Base-by-base conservation (phyloP, 1,139 yeast species). In the Geotrichum candidum region DNA sequence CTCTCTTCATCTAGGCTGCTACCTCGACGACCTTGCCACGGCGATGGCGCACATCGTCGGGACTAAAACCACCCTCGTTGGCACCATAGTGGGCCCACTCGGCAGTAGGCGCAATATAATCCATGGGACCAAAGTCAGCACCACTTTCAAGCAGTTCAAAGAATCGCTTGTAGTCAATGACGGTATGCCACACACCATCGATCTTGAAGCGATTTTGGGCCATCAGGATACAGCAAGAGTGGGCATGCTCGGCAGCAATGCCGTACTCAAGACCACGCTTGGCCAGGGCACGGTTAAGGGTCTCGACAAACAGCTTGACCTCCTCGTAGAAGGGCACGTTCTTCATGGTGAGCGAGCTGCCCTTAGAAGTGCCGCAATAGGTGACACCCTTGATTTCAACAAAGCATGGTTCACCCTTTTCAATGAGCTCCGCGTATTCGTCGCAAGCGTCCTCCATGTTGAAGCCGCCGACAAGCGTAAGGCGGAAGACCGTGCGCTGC, bases 371-470 rank as follows among this genome's bases (percentile, higher is more conserved):
- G 0, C 97, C 97, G 76, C 97, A 90, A 76, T 88, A 91, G 0
- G 97, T 91, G 13, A 96, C 97, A 61, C 97, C 97, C 75, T 91
- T 91, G 64, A 91, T 87, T 75, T 91, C 98, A 65, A 91, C 88
- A 69, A 91, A 89, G 52, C 96, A 86, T 1, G 98, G 98, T 65
- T 79, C 77, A 3, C 94, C 97, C 65, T 85, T 81, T 63, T 82
- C 87, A 33, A 91, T 96, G 80, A 92, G 80, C 70, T 90, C 96
- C 0, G 96, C 97, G 72, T 91, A 91, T n/a, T 95, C 89, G 51
- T 81, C 81, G 31, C 62, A 60, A 2, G 58, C 61, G 48, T 88
- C 83, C 66, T 90, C 96, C 87, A 89, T 88, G 70, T 91, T 91
- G 78, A 91, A 91, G 2, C 96, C 97, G 73, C 92, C 91, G 50